A percentile compares a stretch with the other conserved stretches of the same genome.
Conservation (phyloP, 2,329 filamentous ascomycete genomes). For the Orbilia blumenaviensis region DNA sequence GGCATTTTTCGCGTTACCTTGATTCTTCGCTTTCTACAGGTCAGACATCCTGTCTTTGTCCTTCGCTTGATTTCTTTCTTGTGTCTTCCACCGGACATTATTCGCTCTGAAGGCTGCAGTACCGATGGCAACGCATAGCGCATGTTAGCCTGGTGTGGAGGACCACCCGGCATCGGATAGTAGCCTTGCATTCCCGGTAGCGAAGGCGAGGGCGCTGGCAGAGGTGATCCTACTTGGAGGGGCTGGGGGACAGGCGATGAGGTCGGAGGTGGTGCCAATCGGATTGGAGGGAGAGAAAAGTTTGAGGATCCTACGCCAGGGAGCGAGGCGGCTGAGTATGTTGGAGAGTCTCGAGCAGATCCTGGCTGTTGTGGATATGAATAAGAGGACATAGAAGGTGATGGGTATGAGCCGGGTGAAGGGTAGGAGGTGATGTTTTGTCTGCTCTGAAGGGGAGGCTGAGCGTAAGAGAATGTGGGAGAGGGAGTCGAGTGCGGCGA, state of each 20-base stretch:
- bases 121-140: constrained; percentile 68
- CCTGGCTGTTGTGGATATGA: constrained; percentile 62
- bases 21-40: constrained; percentile 73
- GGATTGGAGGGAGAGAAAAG: constrained; percentile 66
- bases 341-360: constrained; percentile 58
- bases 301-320: constrained; percentile 63
- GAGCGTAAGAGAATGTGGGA: constrained; percentile 57
- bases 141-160: constrained; percentile 63
- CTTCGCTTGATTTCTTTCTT: constrained; percentile 75
- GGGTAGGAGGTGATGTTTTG: constrained; percentile 61
- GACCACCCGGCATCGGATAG: constrained; percentile 62
- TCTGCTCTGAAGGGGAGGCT: constrained; percentile 56
- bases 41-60: constrained; percentile 77
- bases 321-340: constrained; percentile 64
- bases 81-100: constrained; percentile 71
- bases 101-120: constrained; percentile 64
- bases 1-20: constrained; percentile 68
- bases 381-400: constrained; percentile 65
- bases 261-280: constrained; percentile 62
- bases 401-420: constrained; percentile 65
- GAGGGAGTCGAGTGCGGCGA: constrained; percentile 58
- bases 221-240: constrained; percentile 66
- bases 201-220: constrained; percentile 63
- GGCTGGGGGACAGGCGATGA: constrained; percentile 60
- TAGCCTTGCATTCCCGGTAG: constrained; percentile 68